Percentiles rank a stretch among this genome's conserved stretches.
Conservation (phyloP, 2,329 filamentous ascomycete species). For the Claviceps sp. region DNA sequence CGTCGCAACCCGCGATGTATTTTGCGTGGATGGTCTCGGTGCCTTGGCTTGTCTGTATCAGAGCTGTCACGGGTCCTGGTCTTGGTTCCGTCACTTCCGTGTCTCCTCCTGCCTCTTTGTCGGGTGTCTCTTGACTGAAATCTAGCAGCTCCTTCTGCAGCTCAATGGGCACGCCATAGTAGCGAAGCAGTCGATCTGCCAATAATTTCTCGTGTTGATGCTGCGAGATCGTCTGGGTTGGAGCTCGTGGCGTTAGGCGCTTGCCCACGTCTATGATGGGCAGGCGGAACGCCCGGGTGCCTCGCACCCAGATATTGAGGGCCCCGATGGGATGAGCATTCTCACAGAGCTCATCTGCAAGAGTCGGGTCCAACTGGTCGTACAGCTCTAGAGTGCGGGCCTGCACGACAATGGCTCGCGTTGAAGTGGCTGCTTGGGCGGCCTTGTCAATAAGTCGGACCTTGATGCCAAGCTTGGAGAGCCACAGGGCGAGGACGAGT, state of each 20-base stretch:
- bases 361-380: neutral
- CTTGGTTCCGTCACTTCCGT: neutral
- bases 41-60: constrained; percentile 9
- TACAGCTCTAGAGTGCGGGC: constrained; percentile 2
- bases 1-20: constrained; percentile 1
- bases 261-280: neutral
- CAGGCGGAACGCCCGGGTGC: neutral
- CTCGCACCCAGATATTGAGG: constrained; percentile 1
- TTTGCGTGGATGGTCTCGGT: constrained; percentile 19
- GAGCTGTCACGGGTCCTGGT: constrained; percentile 31
- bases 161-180: neutral
- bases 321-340: neutral
- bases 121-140: constrained; percentile 34
- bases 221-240: neutral
- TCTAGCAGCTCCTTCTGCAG: constrained; percentile 27
- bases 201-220: constrained; percentile 36
- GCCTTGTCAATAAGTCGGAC: constrained; percentile 33
- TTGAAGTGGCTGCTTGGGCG: constrained; percentile 25
- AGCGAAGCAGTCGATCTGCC: constrained; percentile 13
- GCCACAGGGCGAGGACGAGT: constrained; percentile 30
- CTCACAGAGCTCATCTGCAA: neutral
- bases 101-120: constrained; percentile 33
- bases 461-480: constrained; percentile 26
- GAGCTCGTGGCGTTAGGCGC: neutral
- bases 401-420: constrained; percentile 1